These are phyloP conservation scores for Microdochium bolleyi DNA, from an alignment of 2,329 filamentous ascomycete species.

Conservation along the genomic window DNA sequence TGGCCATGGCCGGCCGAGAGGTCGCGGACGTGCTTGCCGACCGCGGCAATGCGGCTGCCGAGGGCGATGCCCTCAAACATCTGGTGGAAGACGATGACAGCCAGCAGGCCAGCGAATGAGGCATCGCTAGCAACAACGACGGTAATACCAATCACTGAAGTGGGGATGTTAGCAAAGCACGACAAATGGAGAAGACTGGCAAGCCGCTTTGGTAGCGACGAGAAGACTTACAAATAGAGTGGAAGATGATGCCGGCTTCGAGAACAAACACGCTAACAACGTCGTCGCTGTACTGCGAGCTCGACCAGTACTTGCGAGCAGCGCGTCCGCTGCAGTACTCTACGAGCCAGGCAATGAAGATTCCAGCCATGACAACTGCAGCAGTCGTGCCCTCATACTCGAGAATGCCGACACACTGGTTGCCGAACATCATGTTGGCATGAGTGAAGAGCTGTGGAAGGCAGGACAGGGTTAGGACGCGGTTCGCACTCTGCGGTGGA, in stretches of 20 bases:
- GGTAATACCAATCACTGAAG: constrained; percentile 35
- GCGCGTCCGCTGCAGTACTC: constrained; percentile 60
- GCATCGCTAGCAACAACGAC: constrained; percentile 23
- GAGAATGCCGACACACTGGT: constrained; percentile 58
- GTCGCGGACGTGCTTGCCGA: constrained; percentile 14
- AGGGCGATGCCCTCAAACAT: constrained; percentile 52
- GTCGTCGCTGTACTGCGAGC: constrained; percentile 7
- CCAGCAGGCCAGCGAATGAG: constrained; percentile 12
- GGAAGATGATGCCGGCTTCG: constrained; percentile 68
- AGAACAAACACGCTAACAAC: constrained; percentile 58
- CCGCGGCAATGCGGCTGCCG: constrained; percentile 40
- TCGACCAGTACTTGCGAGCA: constrained; percentile 24
- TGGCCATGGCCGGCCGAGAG: constrained; percentile 4
- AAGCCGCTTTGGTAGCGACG: neutral
- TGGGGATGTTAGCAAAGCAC: neutral
- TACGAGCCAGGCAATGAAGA: constrained; percentile 64
- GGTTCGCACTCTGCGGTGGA: neutral
- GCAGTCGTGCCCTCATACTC: constrained; percentile 62
- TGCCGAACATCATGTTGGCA: constrained; percentile 63
- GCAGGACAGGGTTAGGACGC: constrained; percentile 1
- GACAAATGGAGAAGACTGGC: neutral
- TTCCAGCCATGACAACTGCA: constrained; percentile 65
- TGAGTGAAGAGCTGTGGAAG: constrained; percentile 61
- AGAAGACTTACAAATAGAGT: constrained; percentile 51
- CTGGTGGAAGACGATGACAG: constrained; percentile 49